phyloP scores from a whole-genome alignment of 208 protist species.

The Leishmania major region DNA sequence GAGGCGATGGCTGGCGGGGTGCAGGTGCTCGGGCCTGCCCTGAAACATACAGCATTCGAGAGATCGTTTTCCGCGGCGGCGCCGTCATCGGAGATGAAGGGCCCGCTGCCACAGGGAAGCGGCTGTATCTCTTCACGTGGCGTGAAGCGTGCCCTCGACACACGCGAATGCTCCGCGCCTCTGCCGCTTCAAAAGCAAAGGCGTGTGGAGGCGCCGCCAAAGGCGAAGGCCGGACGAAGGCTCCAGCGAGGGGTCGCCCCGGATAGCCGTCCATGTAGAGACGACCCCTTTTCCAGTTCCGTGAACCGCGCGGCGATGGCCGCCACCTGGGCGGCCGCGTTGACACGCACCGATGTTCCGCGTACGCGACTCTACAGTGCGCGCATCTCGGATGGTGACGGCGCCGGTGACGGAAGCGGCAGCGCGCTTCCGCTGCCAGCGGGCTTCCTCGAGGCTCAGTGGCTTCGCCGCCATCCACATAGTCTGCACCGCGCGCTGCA shows the following conservation, averaged over 20 bases:
- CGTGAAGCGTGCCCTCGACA: neutral
- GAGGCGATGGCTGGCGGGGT: conserved; percentile 52
- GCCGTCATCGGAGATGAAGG: neutral
- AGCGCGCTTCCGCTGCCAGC: conserved; percentile 4
- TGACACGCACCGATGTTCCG: conserved; percentile 12
- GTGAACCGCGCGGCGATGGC: neutral
- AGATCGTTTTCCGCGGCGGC: neutral
- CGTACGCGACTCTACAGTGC: conserved; percentile 23
- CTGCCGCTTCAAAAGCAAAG: neutral
- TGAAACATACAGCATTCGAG: conserved; percentile 27
- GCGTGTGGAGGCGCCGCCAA: neutral
- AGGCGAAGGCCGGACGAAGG: neutral
- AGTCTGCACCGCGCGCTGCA: conserved; percentile 10
- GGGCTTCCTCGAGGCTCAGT: conserved; percentile 14
- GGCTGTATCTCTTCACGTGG: neutral
- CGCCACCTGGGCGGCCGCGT: conserved; percentile 9
- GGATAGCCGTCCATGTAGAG: neutral
- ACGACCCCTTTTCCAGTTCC: neutral
- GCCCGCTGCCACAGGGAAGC: neutral
- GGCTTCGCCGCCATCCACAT: conserved; percentile 20
- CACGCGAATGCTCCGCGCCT: neutral
- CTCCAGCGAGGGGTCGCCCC: neutral
- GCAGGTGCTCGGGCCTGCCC: conserved; percentile 67
- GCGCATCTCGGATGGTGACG: neutral
- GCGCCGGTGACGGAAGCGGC: neutral